Conservation (phyloP, 1,139 yeast genomes). For the Hemisphaericaspora subhashii region DNA sequence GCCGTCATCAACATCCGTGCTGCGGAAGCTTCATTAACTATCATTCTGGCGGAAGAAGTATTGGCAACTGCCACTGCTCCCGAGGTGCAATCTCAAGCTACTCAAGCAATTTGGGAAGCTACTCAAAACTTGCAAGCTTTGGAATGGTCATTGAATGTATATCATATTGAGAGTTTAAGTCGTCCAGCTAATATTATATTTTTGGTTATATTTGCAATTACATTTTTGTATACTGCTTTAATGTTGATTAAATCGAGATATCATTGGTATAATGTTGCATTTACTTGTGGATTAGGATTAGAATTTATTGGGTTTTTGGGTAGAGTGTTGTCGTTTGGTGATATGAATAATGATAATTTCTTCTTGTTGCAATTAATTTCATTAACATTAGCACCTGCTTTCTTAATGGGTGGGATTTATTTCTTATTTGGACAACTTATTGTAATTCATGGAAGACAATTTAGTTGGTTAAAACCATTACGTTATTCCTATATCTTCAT, state of each 20-base stretch:
- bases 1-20: slow-evolving; percentile 32
- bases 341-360: slow-evolving; percentile 37
- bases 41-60: slow-evolving; percentile 29
- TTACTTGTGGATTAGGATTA: slow-evolving; percentile 57
- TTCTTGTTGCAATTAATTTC: slow-evolving; percentile 67
- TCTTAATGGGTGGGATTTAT: slow-evolving; percentile 84
- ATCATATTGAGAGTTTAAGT: slow-evolving; percentile 32
- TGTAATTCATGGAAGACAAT: slow-evolving; percentile 63
- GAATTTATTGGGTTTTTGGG: slow-evolving; percentile 76
- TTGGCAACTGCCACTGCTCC: slow-evolving; percentile 42
- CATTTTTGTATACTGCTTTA: slow-evolving; percentile 20
- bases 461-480: slow-evolving; percentile 67
- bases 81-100: slow-evolving; percentile 26
- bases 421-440: slow-evolving; percentile 70
- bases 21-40: slow-evolving; percentile 39
- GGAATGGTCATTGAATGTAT: slow-evolving; percentile 25
- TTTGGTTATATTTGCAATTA: slow-evolving; percentile 21
- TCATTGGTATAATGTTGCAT: slow-evolving; percentile 73
- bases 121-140: slow-evolving; percentile 27
- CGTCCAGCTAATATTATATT: slow-evolving; percentile 27
- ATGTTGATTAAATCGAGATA: slow-evolving; percentile 48
- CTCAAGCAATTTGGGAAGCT: slow-evolving; percentile 33
- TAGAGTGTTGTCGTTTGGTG: slow-evolving; percentile 45
- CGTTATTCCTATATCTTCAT: slow-evolving; percentile 69
- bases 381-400: slow-evolving; percentile 81